These are phyloP conservation scores for Exobasidium rhododendri DNA, from an alignment of 1,284 basidiomycete genomes.

Conservation along the genomic window DNA sequence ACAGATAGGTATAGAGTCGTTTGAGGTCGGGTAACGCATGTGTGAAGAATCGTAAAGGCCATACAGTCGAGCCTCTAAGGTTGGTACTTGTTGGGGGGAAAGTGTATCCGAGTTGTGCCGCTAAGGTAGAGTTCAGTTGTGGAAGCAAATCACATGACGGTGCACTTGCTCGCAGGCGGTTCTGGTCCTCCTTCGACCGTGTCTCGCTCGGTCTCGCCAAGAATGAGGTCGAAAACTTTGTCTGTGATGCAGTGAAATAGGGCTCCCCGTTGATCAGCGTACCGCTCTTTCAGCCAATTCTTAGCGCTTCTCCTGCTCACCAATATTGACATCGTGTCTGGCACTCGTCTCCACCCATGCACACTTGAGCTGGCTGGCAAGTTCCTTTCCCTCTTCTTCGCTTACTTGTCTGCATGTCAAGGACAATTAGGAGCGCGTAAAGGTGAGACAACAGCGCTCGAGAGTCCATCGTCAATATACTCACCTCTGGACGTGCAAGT, in stretches of 20 bases:
- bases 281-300: slow-evolving; percentile 1
- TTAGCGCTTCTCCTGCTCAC: slow-evolving; percentile 23
- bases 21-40: not conserved
- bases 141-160: slow-evolving; percentile 50
- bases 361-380: slow-evolving; percentile 43
- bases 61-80: too few relatives aligned
- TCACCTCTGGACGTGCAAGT: slow-evolving; percentile 71
- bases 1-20: not conserved
- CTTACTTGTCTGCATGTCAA: slow-evolving; percentile 50
- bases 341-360: slow-evolving; percentile 53
- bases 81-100: too few relatives aligned
- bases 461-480: too few relatives aligned
- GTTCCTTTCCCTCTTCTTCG: slow-evolving; percentile 50
- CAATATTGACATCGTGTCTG: slow-evolving; percentile 51
- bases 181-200: slow-evolving; percentile 40
- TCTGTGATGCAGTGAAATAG: too few relatives aligned
- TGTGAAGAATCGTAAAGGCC: not conserved
- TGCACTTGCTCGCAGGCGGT: slow-evolving; percentile 47
- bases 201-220: slow-evolving; percentile 49
- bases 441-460: too few relatives aligned
- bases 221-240: slow-evolving; percentile 52
- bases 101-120: too few relatives aligned
- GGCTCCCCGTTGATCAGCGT: not conserved
- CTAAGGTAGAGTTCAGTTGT: too few relatives aligned
- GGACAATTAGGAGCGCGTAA: too few relatives aligned